These are phyloP conservation scores for Plicaturopsis crispa DNA, from an alignment of 768 basidiomycete species.

Conservation along the genomic window DNA sequence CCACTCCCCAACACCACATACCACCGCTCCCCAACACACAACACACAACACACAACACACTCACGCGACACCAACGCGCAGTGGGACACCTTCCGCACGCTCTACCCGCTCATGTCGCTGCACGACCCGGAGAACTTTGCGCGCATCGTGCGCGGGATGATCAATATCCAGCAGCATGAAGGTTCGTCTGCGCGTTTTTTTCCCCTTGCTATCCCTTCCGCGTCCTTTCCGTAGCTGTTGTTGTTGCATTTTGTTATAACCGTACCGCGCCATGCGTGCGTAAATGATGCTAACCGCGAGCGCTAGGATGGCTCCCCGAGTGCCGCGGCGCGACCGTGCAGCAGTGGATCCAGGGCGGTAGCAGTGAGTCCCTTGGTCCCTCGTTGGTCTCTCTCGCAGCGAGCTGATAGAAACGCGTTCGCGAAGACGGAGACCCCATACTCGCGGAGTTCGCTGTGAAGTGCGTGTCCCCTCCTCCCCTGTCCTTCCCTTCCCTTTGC, in stretches of 20 bases:
- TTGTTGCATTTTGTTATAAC: background rate
- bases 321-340: conserved; percentile 48
- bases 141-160: conserved; percentile 54
- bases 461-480: conserved; percentile 22
- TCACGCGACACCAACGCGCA: conserved; percentile 18
- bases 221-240: background rate
- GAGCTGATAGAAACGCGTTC: background rate
- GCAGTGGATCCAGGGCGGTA: conserved; percentile 37
- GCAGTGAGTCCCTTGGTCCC: conserved; percentile 9
- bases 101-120: conserved; percentile 56
- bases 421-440: conserved; percentile 53
- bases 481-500: background rate
- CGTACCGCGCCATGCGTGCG: no score
- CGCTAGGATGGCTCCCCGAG: conserved; percentile 60
- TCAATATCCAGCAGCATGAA: conserved; percentile 61
- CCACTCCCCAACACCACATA: no score
- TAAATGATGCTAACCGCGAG: background rate
- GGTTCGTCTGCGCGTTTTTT: conserved; percentile 27
- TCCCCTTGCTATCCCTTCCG: background rate
- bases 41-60: no score
- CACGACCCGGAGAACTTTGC: conserved; percentile 56
- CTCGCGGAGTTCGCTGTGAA: conserved; percentile 61
- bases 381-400: background rate
- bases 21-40: no score
- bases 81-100: conserved; percentile 63